These are phyloP conservation scores for Cordyceps cateniannulata DNA, from an alignment of 2,329 filamentous ascomycete genomes.

Conservation along the genomic window DNA sequence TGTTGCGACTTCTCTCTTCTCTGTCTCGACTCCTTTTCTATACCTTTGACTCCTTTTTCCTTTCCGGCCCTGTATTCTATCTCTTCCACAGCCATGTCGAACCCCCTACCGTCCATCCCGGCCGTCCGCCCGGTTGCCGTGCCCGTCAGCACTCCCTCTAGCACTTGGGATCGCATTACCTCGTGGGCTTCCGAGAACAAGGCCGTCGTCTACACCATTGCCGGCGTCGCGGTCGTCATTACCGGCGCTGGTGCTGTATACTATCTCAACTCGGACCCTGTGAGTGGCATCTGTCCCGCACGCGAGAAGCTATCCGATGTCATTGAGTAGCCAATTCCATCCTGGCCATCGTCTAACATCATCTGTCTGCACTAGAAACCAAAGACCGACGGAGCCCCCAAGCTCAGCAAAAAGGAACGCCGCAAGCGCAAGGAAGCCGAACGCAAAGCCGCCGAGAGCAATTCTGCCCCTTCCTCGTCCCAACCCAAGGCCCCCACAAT, in stretches of 20 bases:
- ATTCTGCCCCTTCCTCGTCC: constrained; percentile 31
- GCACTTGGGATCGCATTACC: constrained; percentile 83
- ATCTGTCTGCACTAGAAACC: constrained; percentile 31
- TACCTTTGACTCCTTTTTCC: constrained; percentile 20
- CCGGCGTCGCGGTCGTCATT: constrained; percentile 85
- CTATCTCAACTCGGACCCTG: constrained; percentile 63
- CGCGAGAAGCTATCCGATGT: constrained; percentile 16
- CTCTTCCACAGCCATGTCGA: constrained; percentile 31
- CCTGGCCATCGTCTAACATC: constrained; percentile 13
- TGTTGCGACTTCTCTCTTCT: background rate
- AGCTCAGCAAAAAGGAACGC: constrained; percentile 83
- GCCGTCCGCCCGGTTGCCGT: constrained; percentile 35
- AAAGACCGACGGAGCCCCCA: constrained; percentile 48
- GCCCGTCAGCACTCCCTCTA: constrained; percentile 52
- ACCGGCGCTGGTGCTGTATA: constrained; percentile 90
- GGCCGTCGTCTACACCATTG: constrained; percentile 90
- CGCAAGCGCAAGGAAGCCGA: constrained; percentile 79
- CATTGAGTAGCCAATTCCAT: constrained; percentile 1
- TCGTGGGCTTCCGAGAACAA: constrained; percentile 95
- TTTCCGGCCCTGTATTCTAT: constrained; percentile 16
- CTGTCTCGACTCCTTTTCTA: background rate
- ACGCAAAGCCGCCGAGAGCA: constrained; percentile 46
- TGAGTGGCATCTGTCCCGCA: constrained; percentile 31
- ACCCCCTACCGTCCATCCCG: constrained; percentile 44
- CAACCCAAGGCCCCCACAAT: constrained; percentile 45